Evolutionary conservation across 129 eudicot genomes (phyloP).

Genomic region (Cynara cardunculus): DNA sequence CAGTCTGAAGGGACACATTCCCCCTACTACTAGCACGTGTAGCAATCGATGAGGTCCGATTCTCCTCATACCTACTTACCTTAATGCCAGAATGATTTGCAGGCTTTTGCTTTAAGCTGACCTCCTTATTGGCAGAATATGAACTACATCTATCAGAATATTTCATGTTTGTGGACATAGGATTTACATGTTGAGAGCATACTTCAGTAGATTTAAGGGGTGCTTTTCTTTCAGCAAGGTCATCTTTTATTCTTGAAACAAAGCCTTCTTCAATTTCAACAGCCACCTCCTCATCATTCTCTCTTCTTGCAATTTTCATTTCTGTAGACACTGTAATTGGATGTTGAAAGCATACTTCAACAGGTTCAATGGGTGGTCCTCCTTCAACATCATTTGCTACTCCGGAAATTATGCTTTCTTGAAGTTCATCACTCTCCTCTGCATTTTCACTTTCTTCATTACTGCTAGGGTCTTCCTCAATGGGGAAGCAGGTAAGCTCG

Average conservation of each 20-base stretch:
- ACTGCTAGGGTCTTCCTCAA: slow-evolving; percentile 74
- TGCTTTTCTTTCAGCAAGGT: slow-evolving; percentile 31
- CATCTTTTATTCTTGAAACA: neutral
- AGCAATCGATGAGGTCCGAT: slow-evolving; percentile 36
- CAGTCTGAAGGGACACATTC: slow-evolving; percentile 36
- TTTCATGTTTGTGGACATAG: slow-evolving; percentile 25
- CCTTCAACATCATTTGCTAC: slow-evolving; percentile 14
- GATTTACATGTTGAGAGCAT: slow-evolving; percentile 11
- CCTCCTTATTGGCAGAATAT: slow-evolving; percentile 36
- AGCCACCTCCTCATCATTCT: slow-evolving; percentile 25
- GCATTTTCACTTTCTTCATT: slow-evolving; percentile 56
- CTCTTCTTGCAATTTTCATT: slow-evolving; percentile 4
- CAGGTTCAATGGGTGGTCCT: slow-evolving; percentile 21
- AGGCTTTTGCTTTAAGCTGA: slow-evolving; percentile 28
- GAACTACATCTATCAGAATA: slow-evolving; percentile 33
- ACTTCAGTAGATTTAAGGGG: slow-evolving; percentile 28
- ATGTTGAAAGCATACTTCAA: slow-evolving; percentile 11
- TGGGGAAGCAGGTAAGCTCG: slow-evolving; percentile 80
- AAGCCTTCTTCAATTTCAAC: slow-evolving; percentile 13
- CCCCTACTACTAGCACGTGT: slow-evolving; percentile 40
- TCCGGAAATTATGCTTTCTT: slow-evolving; percentile 30
- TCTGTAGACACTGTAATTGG: slow-evolving; percentile 12
- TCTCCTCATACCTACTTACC: slow-evolving; percentile 31
- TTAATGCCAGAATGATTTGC: slow-evolving; percentile 26
- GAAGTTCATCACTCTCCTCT: slow-evolving; percentile 39